Evolutionary conservation across 2,329 filamentous ascomycete genomes (phyloP), one percentile per base, ranked within the genome.

Genomic region (Orbilia quercus): DNA sequence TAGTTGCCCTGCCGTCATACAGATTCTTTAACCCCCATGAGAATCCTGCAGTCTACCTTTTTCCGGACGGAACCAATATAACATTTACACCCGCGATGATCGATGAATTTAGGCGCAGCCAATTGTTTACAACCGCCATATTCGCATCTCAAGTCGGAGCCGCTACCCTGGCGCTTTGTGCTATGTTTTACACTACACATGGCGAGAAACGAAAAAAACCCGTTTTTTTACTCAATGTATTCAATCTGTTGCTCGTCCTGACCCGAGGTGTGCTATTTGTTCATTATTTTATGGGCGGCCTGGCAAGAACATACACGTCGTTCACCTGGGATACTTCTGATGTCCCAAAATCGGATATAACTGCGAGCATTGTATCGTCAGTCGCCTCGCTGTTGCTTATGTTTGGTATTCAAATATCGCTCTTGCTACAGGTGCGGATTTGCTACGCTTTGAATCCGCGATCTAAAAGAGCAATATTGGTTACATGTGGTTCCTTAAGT

Each of bases 71-170:
- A 0, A 64, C 55, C 2, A 75, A 75, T 12, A 53, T 77, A 51
- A 75, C 75, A n/a, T 67, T 77, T 25, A 58, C 70, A n/a, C 53
- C 77, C 23, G 50, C 40, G n/a, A 53, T 72, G 20, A 59, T 77
- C 11, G 72, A 77, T 45, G 23, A 40, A 4, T 69, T 74, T 45
- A 62, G 70, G 25, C 69, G 18, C 1, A 44, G 63, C 20, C 70
- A 74, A 57, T n/a, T 67, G 11, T 69, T 69, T 23, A 63, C 70
- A 18, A 31, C 20, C 22, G 18, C 55, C 9, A 89, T 88, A 80
- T 91, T 89, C 79, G 88, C 86, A 58, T 81, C 85, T 16, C 90
- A 94, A 79, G 83, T 92, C 57, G 91, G 91, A 28, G 87, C 89
- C 22, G 87, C 86, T 50, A 75, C 89, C 66, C 81, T 89, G 72